Conservation (phyloP, 2,329 filamentous ascomycete species). For the Penicillium sp. region DNA sequence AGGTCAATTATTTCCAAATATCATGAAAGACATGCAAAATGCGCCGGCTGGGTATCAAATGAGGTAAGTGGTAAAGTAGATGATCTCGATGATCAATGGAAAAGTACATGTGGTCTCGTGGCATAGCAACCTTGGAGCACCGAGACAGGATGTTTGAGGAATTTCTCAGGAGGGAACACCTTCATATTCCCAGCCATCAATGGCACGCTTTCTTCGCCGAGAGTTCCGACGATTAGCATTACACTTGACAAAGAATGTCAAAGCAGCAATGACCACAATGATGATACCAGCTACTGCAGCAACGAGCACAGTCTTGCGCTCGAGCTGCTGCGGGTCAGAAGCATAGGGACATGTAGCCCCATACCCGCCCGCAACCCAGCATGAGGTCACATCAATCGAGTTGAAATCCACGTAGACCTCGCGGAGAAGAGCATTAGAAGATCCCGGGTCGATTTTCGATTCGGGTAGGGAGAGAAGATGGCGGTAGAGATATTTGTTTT, state of each 20-base stretch:
- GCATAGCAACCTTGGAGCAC: not conserved
- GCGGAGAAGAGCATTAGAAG: slow-evolving; percentile 27
- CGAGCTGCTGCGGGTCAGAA: slow-evolving; percentile 43
- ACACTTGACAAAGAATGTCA: slow-evolving; percentile 67
- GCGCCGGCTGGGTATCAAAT: not conserved
- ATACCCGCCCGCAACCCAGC: slow-evolving; percentile 62
- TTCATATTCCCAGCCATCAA: slow-evolving; percentile 66
- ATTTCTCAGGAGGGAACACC: slow-evolving; percentile 57
- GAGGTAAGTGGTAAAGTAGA: not conserved
- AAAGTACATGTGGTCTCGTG: not conserved
- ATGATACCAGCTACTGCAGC: slow-evolving; percentile 65
- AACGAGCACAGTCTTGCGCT: slow-evolving; percentile 56
- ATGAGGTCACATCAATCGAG: slow-evolving; percentile 56
- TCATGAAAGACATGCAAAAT: not conserved
- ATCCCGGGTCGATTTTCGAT: slow-evolving; percentile 26
- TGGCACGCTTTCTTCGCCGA: slow-evolving; percentile 53
- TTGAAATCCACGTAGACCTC: slow-evolving; percentile 65
- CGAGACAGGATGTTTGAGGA: not conserved
- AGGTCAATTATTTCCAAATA: too few relatives aligned
- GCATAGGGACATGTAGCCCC: slow-evolving; percentile 63
- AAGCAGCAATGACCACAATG: slow-evolving; percentile 60
- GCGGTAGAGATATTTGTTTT: slow-evolving; percentile 62
- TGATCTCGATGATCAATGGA: not conserved
- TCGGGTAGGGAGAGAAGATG: slow-evolving; percentile 37
- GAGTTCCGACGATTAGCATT: slow-evolving; percentile 61